Evolutionary conservation across 768 basidiomycete genomes (phyloP), one percentile per base, ranked within the genome.

Genomic region (Russula compacta): DNA sequence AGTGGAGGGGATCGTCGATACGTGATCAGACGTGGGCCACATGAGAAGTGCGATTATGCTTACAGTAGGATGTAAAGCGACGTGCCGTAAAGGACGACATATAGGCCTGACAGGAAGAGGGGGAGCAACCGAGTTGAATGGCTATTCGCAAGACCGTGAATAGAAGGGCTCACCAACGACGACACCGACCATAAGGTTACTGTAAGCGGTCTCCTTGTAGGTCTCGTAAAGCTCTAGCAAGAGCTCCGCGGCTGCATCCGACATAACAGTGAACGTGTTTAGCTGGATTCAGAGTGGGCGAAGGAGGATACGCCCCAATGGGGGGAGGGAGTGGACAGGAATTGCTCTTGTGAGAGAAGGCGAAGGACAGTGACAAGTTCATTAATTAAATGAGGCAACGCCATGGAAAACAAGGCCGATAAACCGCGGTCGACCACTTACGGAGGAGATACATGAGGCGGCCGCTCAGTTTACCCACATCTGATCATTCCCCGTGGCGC

Each of bases 21-120:
- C 49, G 49, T 50, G 32, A 35, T 47, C 14, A 15, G 32, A 36
- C 8, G 32, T 12, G 33, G 14, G 24, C 24, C 24, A 29, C 24
- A 44, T 9, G 29, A 54, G 24, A 33, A 7, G 43, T 4, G 14
- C 21, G 35, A 35, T 24, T 39, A 12, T 24, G 17, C 61, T 58
- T 24, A 63, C 61, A 58, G 52, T 17, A 63, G 61, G 47, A 58
- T 53, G 52, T 58, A 58, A 14, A 63, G 52, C 32, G 61, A 63
- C 11, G 35, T 53, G 56, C 52, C 35, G 15, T 58, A 63, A 15
- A 58, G 9, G n/a, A 54, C 52, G 39, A 49, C 50, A 24, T 63
- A 63, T 1, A 11, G 40, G 33, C 61, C 61, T 63, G 47, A 43
- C 40, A 6, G 24, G 6, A 47, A 46, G 44, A 29, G 43, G 8